A percentile compares a stretch with the other conserved stretches of the same genome.
phyloP scores from a whole-genome alignment of 139 green algal species.

The Coelastrella sp. region DNA sequence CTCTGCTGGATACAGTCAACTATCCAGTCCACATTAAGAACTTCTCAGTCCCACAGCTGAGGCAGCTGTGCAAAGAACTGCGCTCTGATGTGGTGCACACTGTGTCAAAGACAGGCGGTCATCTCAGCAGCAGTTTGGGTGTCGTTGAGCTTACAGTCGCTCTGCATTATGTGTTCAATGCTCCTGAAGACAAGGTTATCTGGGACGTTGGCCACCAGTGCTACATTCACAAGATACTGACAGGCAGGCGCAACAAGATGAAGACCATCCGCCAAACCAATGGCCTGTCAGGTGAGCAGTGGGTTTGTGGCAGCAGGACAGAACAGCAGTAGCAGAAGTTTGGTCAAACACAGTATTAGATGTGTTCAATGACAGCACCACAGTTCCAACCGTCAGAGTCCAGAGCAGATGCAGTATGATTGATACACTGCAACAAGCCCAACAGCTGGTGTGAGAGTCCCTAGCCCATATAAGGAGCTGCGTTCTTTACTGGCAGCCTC shows the following conservation, averaged over 20 bases:
- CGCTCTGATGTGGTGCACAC: slow-evolving; percentile 95
- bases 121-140: slow-evolving; percentile 94
- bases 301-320: too few species aligned
- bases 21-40: slow-evolving; percentile 99
- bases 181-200: slow-evolving; percentile 96
- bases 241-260: slow-evolving; percentile 91
- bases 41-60: slow-evolving; percentile 89
- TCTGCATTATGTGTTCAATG: slow-evolving; percentile 98
- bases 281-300: slow-evolving; percentile 88
- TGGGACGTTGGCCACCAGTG: slow-evolving; percentile 96
- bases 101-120: slow-evolving; percentile 91
- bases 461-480: too few species aligned
- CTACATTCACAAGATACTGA: slow-evolving; percentile 99
- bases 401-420: too few species aligned
- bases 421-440: too few species aligned
- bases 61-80: slow-evolving; percentile 96
- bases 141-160: slow-evolving; percentile 98
- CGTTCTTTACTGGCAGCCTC: too few species aligned
- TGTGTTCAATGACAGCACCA: too few species aligned
- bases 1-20: slow-evolving; percentile 97
- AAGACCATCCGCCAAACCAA: slow-evolving; percentile 90
- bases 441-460: too few species aligned
- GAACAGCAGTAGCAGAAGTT: background rate
- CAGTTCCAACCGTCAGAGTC: too few species aligned
- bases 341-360: too few species aligned